phyloP scores from a whole-genome alignment of 257 asterid genomes.

The Solanum piurae region DNA sequence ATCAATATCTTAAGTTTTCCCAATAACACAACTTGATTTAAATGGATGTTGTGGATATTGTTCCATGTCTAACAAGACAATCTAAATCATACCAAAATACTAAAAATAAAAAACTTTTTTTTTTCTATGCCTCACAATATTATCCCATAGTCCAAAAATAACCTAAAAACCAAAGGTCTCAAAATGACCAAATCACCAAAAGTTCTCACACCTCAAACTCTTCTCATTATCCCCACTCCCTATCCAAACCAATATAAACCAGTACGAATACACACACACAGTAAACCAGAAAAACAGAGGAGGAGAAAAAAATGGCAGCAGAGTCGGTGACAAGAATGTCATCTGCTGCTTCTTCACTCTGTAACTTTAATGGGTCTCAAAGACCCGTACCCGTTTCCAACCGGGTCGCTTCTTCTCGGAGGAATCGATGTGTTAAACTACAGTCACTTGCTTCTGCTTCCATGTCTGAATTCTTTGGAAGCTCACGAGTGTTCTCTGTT shows the following conservation, averaged over 20 bases:
- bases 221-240: background rate
- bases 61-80: background rate
- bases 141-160: background rate
- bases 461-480: conserved; percentile 35
- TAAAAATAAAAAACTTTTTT: background rate
- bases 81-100: background rate
- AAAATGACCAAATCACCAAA: background rate
- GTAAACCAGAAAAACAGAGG: background rate
- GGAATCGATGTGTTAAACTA: conserved; percentile 32
- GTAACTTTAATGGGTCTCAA: conserved; percentile 53
- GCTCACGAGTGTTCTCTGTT: conserved; percentile 21
- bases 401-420: conserved; percentile 25
- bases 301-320: conserved; percentile 40
- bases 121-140: background rate
- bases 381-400: conserved; percentile 31
- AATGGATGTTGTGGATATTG: background rate
- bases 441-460: conserved; percentile 46
- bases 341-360: conserved; percentile 55
- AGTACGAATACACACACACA: background rate
- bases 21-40: background rate
- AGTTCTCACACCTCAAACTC: background rate
- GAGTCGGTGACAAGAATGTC: conserved; percentile 56
- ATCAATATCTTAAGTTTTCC: background rate
- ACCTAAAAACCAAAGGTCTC: background rate
- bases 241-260: background rate